Conservation (phyloP, 768 basidiomycete species). For the Pisolithus microcarpus region DNA sequence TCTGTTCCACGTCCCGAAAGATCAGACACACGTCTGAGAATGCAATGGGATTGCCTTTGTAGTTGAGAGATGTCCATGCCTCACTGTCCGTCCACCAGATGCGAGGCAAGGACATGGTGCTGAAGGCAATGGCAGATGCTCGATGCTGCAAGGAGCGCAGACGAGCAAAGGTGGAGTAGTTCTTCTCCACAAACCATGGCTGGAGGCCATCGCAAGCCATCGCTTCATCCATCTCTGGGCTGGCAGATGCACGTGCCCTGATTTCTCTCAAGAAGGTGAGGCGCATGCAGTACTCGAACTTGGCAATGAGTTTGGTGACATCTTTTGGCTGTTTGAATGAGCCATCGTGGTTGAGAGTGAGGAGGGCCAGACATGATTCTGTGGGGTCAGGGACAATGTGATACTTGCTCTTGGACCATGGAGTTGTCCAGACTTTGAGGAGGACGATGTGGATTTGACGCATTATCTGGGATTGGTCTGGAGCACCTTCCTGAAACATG, state of each 20-base stretch:
- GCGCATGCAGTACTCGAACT: slow-evolving; percentile 5
- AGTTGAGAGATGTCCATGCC: background rate
- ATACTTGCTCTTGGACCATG: too few relatives aligned
- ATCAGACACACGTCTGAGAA: background rate
- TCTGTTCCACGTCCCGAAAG: background rate
- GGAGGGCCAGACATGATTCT: too few relatives aligned
- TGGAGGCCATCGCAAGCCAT: background rate
- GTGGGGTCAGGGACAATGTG: too few relatives aligned
- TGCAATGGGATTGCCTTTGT: background rate
- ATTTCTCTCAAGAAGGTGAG: slow-evolving; percentile 1
- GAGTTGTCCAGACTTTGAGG: too few relatives aligned
- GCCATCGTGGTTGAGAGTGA: too few relatives aligned
- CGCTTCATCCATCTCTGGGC: background rate
- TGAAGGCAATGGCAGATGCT: background rate
- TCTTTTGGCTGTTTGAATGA: background rate
- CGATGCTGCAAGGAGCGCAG: background rate
- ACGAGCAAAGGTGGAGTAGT: background rate
- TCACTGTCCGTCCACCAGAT: slow-evolving; percentile 3
- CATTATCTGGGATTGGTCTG: too few relatives aligned
- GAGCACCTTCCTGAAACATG: too few relatives aligned
- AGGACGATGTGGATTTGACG: too few relatives aligned
- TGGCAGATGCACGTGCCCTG: background rate
- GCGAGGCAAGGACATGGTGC: background rate
- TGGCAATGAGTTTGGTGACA: slow-evolving; percentile 1
- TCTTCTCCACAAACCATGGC: background rate